Evolutionary conservation across 805 yeast genomes (phyloP).

Genomic region (Maudiozyma pseudohumilis): DNA sequence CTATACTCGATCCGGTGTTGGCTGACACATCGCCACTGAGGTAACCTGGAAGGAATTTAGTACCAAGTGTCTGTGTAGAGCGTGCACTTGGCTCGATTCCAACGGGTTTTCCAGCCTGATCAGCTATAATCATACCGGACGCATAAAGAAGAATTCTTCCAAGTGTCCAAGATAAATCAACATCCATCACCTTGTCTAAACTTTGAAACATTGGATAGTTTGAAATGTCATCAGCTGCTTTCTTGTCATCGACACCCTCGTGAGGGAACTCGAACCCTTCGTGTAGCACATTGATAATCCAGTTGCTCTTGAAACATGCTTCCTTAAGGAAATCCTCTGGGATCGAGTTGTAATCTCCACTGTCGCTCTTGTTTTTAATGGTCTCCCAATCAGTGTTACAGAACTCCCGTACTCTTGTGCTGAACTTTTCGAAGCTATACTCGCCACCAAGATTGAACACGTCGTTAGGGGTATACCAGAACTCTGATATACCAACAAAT

Average conservation of each 20-base stretch:
- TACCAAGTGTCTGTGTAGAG: conserved; percentile 12
- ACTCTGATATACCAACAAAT: conserved; percentile 91
- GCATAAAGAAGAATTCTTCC: conserved; percentile 83
- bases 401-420: conserved; percentile 53
- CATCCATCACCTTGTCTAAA: conserved; percentile 68
- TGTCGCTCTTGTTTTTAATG: conserved; percentile 37
- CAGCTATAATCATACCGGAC: conserved; percentile 45
- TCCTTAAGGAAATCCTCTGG: conserved; percentile 49
- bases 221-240: conserved; percentile 8
- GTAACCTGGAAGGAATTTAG: conserved; percentile 21
- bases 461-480: conserved; percentile 95
- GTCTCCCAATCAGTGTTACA: conserved; percentile 72
- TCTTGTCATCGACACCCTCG: conserved; percentile 39
- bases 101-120: conserved; percentile 9
- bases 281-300: conserved; percentile 84
- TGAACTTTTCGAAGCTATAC: conserved; percentile 65
- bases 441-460: conserved; percentile 82
- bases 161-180: conserved; percentile 89
- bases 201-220: conserved; percentile 62
- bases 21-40: background rate
- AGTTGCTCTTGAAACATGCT: conserved; percentile 89
- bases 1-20: background rate
- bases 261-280: conserved; percentile 89
- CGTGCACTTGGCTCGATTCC: conserved; percentile 25
- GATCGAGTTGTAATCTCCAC: conserved; percentile 50